These are phyloP conservation scores for Puccinia polysora DNA, from an alignment of 1,284 basidiomycete genomes.

Conservation along the genomic window DNA sequence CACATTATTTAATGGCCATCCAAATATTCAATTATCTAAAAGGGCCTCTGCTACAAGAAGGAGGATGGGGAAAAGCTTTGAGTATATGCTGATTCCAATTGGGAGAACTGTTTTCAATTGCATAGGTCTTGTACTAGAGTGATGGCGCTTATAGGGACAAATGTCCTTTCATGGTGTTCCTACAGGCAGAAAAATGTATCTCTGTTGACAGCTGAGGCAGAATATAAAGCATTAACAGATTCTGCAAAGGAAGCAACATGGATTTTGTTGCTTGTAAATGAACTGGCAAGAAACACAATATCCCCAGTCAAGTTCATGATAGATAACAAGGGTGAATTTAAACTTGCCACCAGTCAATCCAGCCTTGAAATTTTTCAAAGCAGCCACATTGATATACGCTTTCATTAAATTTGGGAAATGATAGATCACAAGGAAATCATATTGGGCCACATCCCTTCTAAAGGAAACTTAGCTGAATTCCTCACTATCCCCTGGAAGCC, in stretches of 20 bases:
- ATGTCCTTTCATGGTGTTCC: constrained; percentile 55
- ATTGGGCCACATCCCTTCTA: too few relatives aligned
- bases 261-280: constrained; percentile 47
- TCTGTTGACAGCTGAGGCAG: constrained; percentile 55
- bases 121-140: constrained; percentile 55
- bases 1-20: not conserved
- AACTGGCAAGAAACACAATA: not conserved
- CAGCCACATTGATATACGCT: too few relatives aligned
- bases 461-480: too few relatives aligned
- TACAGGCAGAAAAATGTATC: constrained; percentile 54
- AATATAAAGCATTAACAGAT: constrained; percentile 58
- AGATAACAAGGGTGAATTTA: not conserved
- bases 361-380: too few relatives aligned
- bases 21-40: constrained; percentile 1
- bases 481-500: too few relatives aligned
- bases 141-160: constrained; percentile 51
- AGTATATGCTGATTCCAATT: constrained; percentile 57
- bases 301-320: not conserved
- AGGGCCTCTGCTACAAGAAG: constrained; percentile 46
- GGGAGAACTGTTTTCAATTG: constrained; percentile 52
- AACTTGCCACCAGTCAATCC: too few relatives aligned
- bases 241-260: constrained; percentile 55
- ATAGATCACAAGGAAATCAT: too few relatives aligned
- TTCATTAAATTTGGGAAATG: too few relatives aligned
- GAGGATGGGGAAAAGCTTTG: constrained; percentile 54